Evolutionary conservation across 2,329 filamentous ascomycete species (phyloP).

Genomic region (Fusarium neocosmosporiellum): DNA sequence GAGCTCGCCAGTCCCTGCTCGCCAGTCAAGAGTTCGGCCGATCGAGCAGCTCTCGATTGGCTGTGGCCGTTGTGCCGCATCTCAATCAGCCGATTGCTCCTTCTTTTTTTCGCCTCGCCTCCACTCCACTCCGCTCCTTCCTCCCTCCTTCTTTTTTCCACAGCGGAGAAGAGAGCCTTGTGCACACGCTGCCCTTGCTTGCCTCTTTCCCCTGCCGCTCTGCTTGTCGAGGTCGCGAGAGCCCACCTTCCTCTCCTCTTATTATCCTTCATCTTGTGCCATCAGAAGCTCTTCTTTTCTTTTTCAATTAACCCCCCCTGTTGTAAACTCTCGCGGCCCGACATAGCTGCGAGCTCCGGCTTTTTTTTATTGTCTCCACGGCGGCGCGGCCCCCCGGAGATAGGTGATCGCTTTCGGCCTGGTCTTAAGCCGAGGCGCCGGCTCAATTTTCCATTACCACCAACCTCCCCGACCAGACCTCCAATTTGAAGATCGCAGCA

Average conservation of each 20-base stretch:
- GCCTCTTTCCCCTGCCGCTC: slow-evolving; percentile 10
- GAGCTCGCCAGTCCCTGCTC: slow-evolving; percentile 17
- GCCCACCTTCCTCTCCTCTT: slow-evolving; percentile 20
- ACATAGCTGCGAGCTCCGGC: slow-evolving; percentile 39
- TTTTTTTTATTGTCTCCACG: slow-evolving; percentile 19
- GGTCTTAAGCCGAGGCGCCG: slow-evolving; percentile 41
- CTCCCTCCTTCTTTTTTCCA: slow-evolving; percentile 27
- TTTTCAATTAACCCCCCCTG: not conserved
- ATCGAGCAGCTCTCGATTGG: slow-evolving; percentile 40
- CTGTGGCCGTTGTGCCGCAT: slow-evolving; percentile 23
- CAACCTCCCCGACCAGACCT: slow-evolving; percentile 33
- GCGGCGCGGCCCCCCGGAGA: slow-evolving; percentile 31
- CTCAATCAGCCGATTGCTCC: slow-evolving; percentile 42
- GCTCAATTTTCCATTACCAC: slow-evolving; percentile 39
- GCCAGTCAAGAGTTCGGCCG: slow-evolving; percentile 32
- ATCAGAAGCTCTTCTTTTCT: not conserved
- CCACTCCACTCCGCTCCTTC: slow-evolving; percentile 28
- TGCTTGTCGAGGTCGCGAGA: slow-evolving; percentile 46
- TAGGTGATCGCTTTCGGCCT: slow-evolving; percentile 28
- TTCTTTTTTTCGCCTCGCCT: slow-evolving; percentile 36
- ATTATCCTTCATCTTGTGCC: slow-evolving; percentile 20
- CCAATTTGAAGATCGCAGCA: slow-evolving; percentile 20
- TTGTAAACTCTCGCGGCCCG: slow-evolving; percentile 42
- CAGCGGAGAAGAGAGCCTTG: slow-evolving; percentile 34
- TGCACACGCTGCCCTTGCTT: slow-evolving; percentile 29